A percentile compares a stretch with the other conserved stretches of the same genome.
Conservation (phyloP, 331 rosid species). For the Malus hybrid region DNA sequence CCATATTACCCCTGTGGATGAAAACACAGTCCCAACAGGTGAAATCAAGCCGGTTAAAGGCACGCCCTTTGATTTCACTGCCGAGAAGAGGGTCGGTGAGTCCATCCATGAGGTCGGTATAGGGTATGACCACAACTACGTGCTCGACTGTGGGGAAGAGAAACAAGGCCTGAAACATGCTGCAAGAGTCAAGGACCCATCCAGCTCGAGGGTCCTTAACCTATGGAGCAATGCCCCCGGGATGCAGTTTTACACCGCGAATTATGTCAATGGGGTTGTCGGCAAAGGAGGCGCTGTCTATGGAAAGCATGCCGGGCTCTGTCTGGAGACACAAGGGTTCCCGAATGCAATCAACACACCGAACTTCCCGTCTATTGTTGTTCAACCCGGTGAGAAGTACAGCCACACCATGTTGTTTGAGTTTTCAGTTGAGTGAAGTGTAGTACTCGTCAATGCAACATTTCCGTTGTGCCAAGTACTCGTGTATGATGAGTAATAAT, state of each 20-base stretch:
- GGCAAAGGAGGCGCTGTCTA: constrained; percentile 76
- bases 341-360: constrained; percentile 75
- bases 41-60: constrained; percentile 69
- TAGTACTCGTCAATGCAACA: too few relatives aligned
- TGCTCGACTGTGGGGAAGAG: constrained; percentile 68
- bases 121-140: constrained; percentile 84
- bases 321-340: constrained; percentile 94
- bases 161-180: constrained; percentile 62
- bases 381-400: constrained; percentile 74
- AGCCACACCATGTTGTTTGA: constrained; percentile 77
- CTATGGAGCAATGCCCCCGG: constrained; percentile 84
- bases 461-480: too few relatives aligned
- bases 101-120: constrained; percentile 60
- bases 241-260: constrained; percentile 87
- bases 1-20: constrained; percentile 69
- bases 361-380: constrained; percentile 68
- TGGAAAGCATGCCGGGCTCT: constrained; percentile 75
- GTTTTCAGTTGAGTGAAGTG: constrained; percentile 58
- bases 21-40: constrained; percentile 64
- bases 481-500: not conserved
- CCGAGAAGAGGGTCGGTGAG: constrained; percentile 59
- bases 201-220: constrained; percentile 80
- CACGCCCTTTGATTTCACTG: constrained; percentile 74
- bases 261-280: constrained; percentile 53
- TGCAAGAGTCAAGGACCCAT: constrained; percentile 76